phyloP scores from a whole-genome alignment of 306 rosid species.

The Cucumis hystrix region DNA sequence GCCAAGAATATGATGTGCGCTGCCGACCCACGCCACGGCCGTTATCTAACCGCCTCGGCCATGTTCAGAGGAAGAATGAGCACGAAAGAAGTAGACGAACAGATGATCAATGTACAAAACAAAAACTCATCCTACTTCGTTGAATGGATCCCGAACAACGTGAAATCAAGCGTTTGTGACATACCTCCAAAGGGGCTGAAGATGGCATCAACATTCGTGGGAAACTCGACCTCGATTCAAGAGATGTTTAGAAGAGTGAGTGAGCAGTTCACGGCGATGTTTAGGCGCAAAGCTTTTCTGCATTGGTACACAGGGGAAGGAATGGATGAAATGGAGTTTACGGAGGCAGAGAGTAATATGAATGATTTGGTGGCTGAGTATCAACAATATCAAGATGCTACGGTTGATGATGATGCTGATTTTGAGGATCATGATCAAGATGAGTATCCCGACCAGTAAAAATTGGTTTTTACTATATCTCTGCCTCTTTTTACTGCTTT shows the following conservation, averaged over 20 bases:
- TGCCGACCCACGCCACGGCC: slow-evolving; percentile 90
- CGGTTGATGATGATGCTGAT: slow-evolving; percentile 66
- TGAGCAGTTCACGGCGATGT: slow-evolving; percentile 92
- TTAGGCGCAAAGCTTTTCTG: slow-evolving; percentile 83
- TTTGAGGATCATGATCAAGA: slow-evolving; percentile 45
- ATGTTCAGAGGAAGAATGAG: slow-evolving; percentile 96
- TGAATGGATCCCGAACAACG: slow-evolving; percentile 94
- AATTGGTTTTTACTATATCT: neutral
- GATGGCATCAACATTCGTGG: slow-evolving; percentile 87
- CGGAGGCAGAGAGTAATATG: slow-evolving; percentile 92
- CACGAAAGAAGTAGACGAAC: slow-evolving; percentile 93
- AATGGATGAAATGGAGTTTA: slow-evolving; percentile 96
- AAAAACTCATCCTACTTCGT: slow-evolving; percentile 86
- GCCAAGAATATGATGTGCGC: slow-evolving; percentile 97
- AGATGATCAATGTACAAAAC: slow-evolving; percentile 90
- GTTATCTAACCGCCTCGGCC: slow-evolving; percentile 87
- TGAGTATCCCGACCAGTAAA: slow-evolving; percentile 11
- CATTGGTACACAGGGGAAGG: slow-evolving; percentile 98
- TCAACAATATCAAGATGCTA: slow-evolving; percentile 93
- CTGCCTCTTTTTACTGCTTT: neutral
- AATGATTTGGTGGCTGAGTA: slow-evolving; percentile 88
- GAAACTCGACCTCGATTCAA: slow-evolving; percentile 88
- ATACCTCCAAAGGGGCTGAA: slow-evolving; percentile 68
- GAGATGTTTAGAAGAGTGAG: slow-evolving; percentile 96
- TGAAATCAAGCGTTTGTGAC: slow-evolving; percentile 87